Evolutionary conservation across 2,329 filamentous ascomycete species (phyloP).

Genomic region (Colletotrichum sp.): DNA sequence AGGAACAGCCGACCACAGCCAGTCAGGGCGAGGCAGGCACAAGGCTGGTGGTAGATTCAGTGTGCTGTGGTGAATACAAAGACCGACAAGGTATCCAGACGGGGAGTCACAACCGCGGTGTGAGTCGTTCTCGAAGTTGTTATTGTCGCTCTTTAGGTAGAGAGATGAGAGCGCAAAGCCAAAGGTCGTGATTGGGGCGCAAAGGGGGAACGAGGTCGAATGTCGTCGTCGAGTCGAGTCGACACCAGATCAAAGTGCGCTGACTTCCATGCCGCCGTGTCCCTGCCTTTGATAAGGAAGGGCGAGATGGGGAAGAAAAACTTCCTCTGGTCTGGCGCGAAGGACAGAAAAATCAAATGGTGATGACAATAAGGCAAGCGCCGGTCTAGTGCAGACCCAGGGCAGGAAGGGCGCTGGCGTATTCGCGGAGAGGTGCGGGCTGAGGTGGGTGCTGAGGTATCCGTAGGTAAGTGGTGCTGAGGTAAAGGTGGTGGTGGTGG

Average conservation of each 20-base stretch:
- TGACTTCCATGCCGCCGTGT: conserved; percentile 3
- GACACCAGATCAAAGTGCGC: conserved; percentile 4
- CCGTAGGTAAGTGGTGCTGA: neutral
- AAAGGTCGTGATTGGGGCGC: neutral
- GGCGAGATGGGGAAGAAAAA: neutral
- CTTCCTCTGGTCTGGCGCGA: neutral
- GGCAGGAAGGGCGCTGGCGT: neutral
- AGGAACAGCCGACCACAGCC: neutral
- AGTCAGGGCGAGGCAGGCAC: neutral
- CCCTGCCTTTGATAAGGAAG: neutral
- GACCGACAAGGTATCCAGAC: neutral
- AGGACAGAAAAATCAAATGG: neutral
- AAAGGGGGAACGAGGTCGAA: neutral
- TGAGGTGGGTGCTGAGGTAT: neutral
- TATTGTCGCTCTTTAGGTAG: neutral
- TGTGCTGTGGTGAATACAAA: neutral
- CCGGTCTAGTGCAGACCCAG: neutral
- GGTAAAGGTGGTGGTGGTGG: neutral
- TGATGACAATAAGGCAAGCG: neutral
- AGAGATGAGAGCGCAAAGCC: neutral
- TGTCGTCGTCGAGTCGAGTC: conserved; percentile 8
- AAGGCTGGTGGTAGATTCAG: neutral
- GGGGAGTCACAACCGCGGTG: neutral
- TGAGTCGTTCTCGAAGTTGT: neutral
- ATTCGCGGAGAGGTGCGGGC: neutral